A percentile compares a stretch with the other conserved stretches of the same genome.
Evolutionary conservation across 2,329 filamentous ascomycete genomes (phyloP).

Genomic region (Botrytis galanthina): DNA sequence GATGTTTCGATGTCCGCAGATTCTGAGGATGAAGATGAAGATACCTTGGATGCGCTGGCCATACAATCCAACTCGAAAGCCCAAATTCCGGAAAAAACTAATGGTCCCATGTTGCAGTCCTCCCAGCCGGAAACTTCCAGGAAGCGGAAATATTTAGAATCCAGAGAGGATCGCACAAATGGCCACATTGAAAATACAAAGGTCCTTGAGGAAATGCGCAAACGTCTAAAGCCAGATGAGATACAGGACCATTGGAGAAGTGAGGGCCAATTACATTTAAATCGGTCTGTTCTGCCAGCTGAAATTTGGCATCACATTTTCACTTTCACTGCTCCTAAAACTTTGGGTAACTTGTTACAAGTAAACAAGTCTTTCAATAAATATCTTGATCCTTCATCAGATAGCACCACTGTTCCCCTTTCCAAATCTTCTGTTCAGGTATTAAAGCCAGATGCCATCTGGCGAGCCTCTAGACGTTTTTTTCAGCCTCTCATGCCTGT

Average conservation of each 20-base stretch:
- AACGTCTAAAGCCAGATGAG: constrained; percentile 35
- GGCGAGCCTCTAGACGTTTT: constrained; percentile 65
- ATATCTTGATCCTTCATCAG: constrained; percentile 53
- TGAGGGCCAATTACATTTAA: constrained; percentile 27
- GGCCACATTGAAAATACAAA: constrained; percentile 25
- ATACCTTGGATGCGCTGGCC: constrained; percentile 14
- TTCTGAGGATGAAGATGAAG: constrained; percentile 37
- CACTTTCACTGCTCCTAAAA: constrained; percentile 60
- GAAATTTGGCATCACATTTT: constrained; percentile 72
- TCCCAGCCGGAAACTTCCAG: constrained; percentile 25
- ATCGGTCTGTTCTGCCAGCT: constrained; percentile 47
- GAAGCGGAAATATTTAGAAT: constrained; percentile 33
- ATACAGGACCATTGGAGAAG: constrained; percentile 24
- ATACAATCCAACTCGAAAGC: constrained; percentile 18
- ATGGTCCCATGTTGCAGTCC: constrained; percentile 1
- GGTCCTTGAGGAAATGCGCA: constrained; percentile 26
- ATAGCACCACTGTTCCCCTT: constrained; percentile 39
- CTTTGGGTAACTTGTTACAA: constrained; percentile 62
- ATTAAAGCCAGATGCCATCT: constrained; percentile 63
- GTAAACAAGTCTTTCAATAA: constrained; percentile 66
- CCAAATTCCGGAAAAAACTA: constrained; percentile 15
- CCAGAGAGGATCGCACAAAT: constrained; percentile 24
- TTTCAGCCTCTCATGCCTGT: constrained; percentile 67
- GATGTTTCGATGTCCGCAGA: constrained; percentile 42
- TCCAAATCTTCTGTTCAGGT: constrained; percentile 38